phyloP scores from a whole-genome alignment of 176 grass and related monocot species.

The Cymbopogon citratus region DNA sequence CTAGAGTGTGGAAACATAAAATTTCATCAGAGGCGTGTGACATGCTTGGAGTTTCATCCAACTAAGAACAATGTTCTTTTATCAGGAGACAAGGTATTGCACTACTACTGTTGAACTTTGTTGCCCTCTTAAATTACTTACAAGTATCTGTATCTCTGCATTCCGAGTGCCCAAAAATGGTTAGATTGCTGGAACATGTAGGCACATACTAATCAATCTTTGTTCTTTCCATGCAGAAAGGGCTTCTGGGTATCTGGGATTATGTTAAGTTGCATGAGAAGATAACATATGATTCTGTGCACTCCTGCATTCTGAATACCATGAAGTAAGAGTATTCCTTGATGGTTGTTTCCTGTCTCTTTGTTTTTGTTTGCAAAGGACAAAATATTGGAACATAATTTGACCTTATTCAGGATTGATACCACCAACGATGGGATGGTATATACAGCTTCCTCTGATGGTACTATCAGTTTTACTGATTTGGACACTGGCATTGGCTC shows the following conservation, averaged over 20 bases:
- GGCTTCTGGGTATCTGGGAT: constrained; percentile 85
- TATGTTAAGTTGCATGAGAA: constrained; percentile 87
- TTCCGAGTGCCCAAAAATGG: not conserved
- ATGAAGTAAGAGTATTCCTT: constrained; percentile 68
- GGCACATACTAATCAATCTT: not conserved
- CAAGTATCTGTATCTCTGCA: not conserved
- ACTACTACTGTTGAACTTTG: not conserved
- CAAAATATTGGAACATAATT: not conserved
- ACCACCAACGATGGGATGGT: constrained; percentile 56
- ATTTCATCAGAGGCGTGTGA: constrained; percentile 78
- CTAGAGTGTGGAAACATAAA: constrained; percentile 82
- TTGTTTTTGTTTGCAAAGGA: not conserved
- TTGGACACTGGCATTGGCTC: constrained; percentile 70
- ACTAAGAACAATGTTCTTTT: constrained; percentile 71
- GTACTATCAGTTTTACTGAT: constrained; percentile 77
- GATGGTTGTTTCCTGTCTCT: not conserved
- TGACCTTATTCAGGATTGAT: constrained; percentile 51
- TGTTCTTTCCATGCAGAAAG: constrained; percentile 58
- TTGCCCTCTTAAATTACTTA: constrained; percentile 6
- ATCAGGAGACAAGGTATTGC: constrained; percentile 85
- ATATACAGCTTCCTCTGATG: constrained; percentile 94
- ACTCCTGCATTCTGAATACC: constrained; percentile 85
- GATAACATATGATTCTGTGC: constrained; percentile 71
- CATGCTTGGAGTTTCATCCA: constrained; percentile 93
- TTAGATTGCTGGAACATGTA: not conserved